phyloP scores from a whole-genome alignment of 192 early-diverging fungal genomes.

The Helicostylum pulchrum region DNA sequence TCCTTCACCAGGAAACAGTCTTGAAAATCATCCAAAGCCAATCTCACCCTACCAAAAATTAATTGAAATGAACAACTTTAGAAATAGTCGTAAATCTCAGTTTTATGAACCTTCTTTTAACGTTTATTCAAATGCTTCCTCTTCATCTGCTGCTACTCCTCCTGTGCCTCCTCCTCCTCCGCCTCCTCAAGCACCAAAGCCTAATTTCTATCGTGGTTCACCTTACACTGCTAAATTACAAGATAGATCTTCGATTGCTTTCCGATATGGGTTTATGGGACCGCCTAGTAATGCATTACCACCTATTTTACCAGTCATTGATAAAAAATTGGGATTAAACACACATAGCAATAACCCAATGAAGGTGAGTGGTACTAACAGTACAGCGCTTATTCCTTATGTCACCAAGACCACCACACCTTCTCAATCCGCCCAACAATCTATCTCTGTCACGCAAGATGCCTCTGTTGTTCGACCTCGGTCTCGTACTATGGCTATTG shows the following conservation, averaged over 20 bases:
- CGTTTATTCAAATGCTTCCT: not conserved
- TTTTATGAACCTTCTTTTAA: not conserved
- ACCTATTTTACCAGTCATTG: too few species aligned
- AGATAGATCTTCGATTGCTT: slow-evolving; percentile 10
- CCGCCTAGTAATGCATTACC: not conserved
- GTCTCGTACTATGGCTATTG: not conserved
- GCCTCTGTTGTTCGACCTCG: slow-evolving; percentile 1
- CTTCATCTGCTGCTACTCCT: not conserved
- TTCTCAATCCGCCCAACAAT: not conserved
- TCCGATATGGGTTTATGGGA: slow-evolving; percentile 15
- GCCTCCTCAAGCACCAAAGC: not conserved
- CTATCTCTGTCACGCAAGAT: not conserved
- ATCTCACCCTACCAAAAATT: not conserved
- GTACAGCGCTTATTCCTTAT: not conserved
- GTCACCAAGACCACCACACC: not conserved
- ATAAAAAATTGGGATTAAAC: not conserved
- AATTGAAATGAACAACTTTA: slow-evolving; percentile 1
- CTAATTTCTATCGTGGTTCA: slow-evolving; percentile 14
- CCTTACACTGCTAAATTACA: slow-evolving; percentile 8
- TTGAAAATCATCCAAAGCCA: not conserved
- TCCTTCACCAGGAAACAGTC: slow-evolving; percentile 10
- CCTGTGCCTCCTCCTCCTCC: not conserved
- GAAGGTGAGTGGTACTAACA: not conserved
- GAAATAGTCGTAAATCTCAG: not conserved
- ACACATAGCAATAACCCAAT: not conserved